Evolutionary conservation across 768 basidiomycete genomes (phyloP), one percentile per base, ranked within the genome.

Genomic region (Ramaria sp.): DNA sequence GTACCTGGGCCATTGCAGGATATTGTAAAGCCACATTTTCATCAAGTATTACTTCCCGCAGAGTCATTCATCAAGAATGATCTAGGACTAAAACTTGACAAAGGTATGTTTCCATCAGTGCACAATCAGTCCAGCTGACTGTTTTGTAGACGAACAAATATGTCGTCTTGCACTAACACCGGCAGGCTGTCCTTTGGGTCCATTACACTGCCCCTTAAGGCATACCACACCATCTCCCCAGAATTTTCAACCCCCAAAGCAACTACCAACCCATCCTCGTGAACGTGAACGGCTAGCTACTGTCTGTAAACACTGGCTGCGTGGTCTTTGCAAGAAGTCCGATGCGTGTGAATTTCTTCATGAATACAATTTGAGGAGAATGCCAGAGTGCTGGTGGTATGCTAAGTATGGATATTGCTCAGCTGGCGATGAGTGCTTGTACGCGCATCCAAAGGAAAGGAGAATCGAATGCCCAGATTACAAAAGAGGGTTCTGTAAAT

Each of bases 351-450:
- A 98, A 71, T 99, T 98, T 69, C 77, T 98, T 65, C 96, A 99
- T 70, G 96, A 98, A 71, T 99, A 97, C 73, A 96, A 98, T 66
- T 77, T 99, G 49, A 73, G 96, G 56, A 85, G 90, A 57, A 98
- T 98, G 94, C 96, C 96, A 5, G 91, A 97, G 66, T 98, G 96
- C 64, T 96, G 92, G 85, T 98, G 93, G 93, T 97, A 83, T 67
- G 90, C 90, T 50, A 96, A 95, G 68, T 94, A 92, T 63, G 96
- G 96, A 15, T 98, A 93, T 68, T 98, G 96, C 67, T 89, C 90
- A 24, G 85, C 93, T 18, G 95, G 96, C 55, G 93, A 95, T 61
- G 94, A 98, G 68, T 99, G 96, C 66, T 73, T 99, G 60, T 99
- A 98, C 66, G 89, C 90, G 15, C 91, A 95, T 65, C 92, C 91